A percentile compares a stretch with the other conserved stretches of the same genome.
Evolutionary conservation across 345 rosid genomes (phyloP).

Genomic region (Linum usitatissimum): DNA sequence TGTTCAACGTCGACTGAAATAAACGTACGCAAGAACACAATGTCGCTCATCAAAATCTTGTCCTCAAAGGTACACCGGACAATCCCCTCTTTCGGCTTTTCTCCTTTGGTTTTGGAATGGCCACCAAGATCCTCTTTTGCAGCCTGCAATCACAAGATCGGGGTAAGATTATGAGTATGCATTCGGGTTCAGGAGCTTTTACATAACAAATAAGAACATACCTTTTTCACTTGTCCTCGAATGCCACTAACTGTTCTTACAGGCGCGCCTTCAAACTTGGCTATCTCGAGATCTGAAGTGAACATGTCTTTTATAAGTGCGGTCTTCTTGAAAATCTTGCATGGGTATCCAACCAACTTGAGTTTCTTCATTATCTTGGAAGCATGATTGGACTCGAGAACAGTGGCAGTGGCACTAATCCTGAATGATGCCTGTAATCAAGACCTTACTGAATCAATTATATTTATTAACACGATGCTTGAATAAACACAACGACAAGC

Average conservation of each 20-base stretch:
- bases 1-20: conserved; percentile 62
- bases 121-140: conserved; percentile 72
- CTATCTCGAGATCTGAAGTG: conserved; percentile 91
- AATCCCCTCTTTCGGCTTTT: conserved; percentile 59
- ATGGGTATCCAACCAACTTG: conserved; percentile 82
- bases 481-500: background rate
- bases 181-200: too few species aligned
- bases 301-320: conserved; percentile 84
- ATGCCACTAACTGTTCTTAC: conserved; percentile 88
- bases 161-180: background rate
- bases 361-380: conserved; percentile 65
- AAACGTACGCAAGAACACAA: conserved; percentile 80
- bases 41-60: conserved; percentile 76
- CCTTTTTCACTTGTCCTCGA: conserved; percentile 91
- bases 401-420: conserved; percentile 69
- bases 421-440: conserved; percentile 59
- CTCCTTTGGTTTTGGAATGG: conserved; percentile 51
- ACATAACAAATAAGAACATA: conserved; percentile 11
- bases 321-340: conserved; percentile 82
- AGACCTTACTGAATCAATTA: too few species aligned
- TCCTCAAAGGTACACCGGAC: conserved; percentile 98
- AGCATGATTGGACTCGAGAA: conserved; percentile 78
- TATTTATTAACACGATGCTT: background rate
- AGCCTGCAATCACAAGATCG: conserved; percentile 32
- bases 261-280: conserved; percentile 78